Conservation (phyloP, 169 alveolate species). For the Plasmodium reichenowi region DNA sequence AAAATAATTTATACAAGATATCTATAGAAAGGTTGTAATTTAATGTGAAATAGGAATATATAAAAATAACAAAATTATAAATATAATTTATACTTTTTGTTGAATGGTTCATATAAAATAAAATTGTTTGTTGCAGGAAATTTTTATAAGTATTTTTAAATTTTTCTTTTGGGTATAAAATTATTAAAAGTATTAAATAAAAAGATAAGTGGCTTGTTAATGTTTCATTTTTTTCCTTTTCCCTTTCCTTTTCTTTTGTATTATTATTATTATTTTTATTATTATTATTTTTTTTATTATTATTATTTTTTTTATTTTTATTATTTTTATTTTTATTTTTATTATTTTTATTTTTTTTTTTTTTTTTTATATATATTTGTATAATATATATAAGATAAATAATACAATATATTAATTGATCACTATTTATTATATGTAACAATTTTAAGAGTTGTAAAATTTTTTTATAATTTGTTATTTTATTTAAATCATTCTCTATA, state of each 20-base stretch:
- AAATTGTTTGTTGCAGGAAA: slow-evolving; percentile 9
- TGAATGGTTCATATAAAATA: slow-evolving; percentile 6
- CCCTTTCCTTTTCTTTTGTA: background rate
- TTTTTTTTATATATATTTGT: background rate
- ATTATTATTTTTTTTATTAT: too few species aligned
- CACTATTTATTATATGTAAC: slow-evolving; percentile 31
- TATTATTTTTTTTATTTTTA: too few species aligned
- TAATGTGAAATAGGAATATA: slow-evolving; percentile 18
- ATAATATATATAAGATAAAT: slow-evolving; percentile 21
- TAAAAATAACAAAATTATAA: slow-evolving; percentile 30
- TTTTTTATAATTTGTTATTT: slow-evolving; percentile 13
- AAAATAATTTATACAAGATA: slow-evolving; percentile 15
- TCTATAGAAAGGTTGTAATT: slow-evolving; percentile 9
- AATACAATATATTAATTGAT: slow-evolving; percentile 13
- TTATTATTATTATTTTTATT: too few species aligned
- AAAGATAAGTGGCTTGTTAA: slow-evolving; percentile 2
- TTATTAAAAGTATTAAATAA: slow-evolving; percentile 43
- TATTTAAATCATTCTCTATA: slow-evolving; percentile 19
- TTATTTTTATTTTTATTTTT: too few species aligned
- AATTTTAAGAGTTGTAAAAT: slow-evolving; percentile 22
- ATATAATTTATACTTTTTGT: slow-evolving; percentile 5
- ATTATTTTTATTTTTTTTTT: background rate
- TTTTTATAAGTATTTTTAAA: slow-evolving; percentile 18
- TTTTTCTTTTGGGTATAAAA: slow-evolving; percentile 30
- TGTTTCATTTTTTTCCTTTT: background rate